These are phyloP conservation scores for Sporisorium iseilematis-ciliati DNA, from an alignment of 1,284 basidiomycete genomes.

Conservation along the genomic window DNA sequence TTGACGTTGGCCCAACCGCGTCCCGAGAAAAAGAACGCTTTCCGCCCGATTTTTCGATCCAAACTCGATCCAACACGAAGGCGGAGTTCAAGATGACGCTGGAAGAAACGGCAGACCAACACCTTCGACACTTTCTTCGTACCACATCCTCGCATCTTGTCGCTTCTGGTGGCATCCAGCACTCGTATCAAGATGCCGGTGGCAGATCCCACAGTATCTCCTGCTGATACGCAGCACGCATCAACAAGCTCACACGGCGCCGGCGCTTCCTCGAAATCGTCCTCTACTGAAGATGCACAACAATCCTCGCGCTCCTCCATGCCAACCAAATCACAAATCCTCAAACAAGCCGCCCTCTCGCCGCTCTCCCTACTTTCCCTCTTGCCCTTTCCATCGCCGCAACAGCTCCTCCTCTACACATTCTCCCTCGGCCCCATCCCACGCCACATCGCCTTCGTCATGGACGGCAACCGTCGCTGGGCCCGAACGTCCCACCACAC, in stretches of 20 bases:
- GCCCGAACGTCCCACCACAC: conserved; percentile 74
- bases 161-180: too few species aligned
- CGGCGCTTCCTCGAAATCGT: background rate
- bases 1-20: conserved; percentile 31
- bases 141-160: background rate
- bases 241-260: background rate
- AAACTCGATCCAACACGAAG: conserved; percentile 4
- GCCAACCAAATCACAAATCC: conserved; percentile 23
- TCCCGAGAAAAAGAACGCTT: conserved; percentile 16
- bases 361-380: conserved; percentile 43
- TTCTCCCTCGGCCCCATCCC: conserved; percentile 81
- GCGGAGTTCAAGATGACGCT: conserved; percentile 9
- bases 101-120: conserved; percentile 8
- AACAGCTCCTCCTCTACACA: conserved; percentile 36
- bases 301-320: background rate
- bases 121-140: background rate
- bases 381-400: conserved; percentile 34
- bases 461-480: conserved; percentile 97
- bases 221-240: background rate
- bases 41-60: background rate
- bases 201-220: background rate
- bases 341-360: conserved; percentile 42
- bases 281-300: background rate
- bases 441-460: conserved; percentile 91
- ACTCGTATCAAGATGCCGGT: conserved; percentile 6